Percentiles rank a stretch among this genome's conserved stretches.
Conservation (phyloP, 768 basidiomycete species). For the Gymnopilus junonius region DNA sequence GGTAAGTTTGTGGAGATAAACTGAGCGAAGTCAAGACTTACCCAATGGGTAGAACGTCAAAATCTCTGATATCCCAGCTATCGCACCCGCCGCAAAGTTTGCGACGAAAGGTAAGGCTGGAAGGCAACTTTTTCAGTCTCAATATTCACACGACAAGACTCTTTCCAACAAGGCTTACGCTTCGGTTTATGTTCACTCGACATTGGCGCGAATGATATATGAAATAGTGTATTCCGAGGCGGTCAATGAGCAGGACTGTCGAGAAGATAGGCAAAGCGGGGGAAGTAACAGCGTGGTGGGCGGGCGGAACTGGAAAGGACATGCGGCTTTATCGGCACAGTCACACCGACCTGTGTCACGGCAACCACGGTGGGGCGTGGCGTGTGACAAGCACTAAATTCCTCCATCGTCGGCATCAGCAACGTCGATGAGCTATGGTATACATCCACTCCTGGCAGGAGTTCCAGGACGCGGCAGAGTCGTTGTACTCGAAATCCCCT, state of each 20-base stretch:
- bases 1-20: not conserved
- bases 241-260: constrained; percentile 1
- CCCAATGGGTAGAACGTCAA: constrained; percentile 90
- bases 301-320: constrained; percentile 18
- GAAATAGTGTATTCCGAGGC: not conserved
- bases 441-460: constrained; percentile 92
- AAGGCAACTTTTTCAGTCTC: not conserved
- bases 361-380: constrained; percentile 3
- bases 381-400: constrained; percentile 5
- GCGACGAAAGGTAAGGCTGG: constrained; percentile 84
- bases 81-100: constrained; percentile 94
- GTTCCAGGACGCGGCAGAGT: constrained; percentile 89
- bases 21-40: constrained; percentile 37
- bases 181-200: constrained; percentile 35
- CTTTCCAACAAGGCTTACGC: constrained; percentile 22
- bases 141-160: constrained; percentile 2
- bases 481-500: constrained; percentile 80
- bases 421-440: constrained; percentile 69
- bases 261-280: constrained; percentile 1
- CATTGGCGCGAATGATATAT: constrained; percentile 18
- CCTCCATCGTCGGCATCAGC: constrained; percentile 18
- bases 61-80: constrained; percentile 89
- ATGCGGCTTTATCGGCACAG: constrained; percentile 16
- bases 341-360: not conserved
- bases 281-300: not conserved